Evolutionary conservation across 2,329 filamentous ascomycete species (phyloP).

Genomic region (Biscogniauxia marginata): DNA sequence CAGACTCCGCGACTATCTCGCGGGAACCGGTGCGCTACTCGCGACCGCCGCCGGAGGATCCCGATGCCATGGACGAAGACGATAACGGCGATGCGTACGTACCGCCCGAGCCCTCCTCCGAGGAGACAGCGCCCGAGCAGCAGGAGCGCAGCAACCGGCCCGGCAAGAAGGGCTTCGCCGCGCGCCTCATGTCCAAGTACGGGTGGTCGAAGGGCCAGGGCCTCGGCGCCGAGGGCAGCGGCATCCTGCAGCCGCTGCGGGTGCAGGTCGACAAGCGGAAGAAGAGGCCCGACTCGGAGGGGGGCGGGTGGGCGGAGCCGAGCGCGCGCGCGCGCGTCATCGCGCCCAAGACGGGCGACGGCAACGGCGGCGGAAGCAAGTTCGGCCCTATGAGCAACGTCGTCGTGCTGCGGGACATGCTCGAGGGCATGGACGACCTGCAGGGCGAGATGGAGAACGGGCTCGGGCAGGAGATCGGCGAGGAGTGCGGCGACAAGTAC

Average conservation of each 20-base stretch:
- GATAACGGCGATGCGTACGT: constrained; percentile 32
- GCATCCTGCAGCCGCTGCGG: constrained; percentile 80
- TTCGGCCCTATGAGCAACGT: constrained; percentile 79
- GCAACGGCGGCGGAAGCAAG: constrained; percentile 41
- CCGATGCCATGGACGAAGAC: constrained; percentile 40
- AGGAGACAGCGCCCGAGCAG: constrained; percentile 5
- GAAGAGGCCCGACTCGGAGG: constrained; percentile 74
- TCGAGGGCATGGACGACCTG: constrained; percentile 76
- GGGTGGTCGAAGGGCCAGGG: constrained; percentile 89
- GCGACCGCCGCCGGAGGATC: constrained; percentile 44
- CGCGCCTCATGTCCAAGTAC: constrained; percentile 88
- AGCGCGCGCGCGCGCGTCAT: constrained; percentile 75
- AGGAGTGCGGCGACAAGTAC: constrained; percentile 89
- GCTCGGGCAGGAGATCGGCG: constrained; percentile 90
- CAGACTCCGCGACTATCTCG: constrained; percentile 63
- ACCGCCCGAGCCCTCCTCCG: constrained; percentile 17
- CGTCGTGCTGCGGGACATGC: constrained; percentile 79
- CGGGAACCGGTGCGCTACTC: constrained; percentile 75
- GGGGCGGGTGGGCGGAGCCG: constrained; percentile 72
- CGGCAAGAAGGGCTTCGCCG: constrained; percentile 80
- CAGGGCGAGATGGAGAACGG: constrained; percentile 72
- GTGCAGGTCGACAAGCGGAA: constrained; percentile 85
- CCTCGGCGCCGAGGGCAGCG: constrained; percentile 76
- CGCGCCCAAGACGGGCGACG: constrained; percentile 54
- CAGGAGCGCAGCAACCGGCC: constrained; percentile 63